phyloP scores from a whole-genome alignment of 2,329 filamentous ascomycete species.

The Akanthomyces dipterigenus region DNA sequence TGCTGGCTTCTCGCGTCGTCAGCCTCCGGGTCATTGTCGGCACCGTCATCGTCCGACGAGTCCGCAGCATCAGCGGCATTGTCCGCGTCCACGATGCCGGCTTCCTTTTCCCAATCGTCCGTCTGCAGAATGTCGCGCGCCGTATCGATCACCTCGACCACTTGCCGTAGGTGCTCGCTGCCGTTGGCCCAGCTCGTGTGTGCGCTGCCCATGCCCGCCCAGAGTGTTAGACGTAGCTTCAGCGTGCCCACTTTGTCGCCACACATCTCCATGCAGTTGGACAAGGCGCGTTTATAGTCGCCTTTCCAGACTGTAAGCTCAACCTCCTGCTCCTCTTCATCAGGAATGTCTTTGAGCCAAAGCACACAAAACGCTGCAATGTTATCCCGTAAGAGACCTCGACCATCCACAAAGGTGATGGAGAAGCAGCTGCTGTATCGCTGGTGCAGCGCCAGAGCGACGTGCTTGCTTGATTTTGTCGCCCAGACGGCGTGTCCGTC shows the following conservation, averaged over 20 bases:
- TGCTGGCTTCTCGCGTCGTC: conserved; percentile 8
- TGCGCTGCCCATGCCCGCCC: conserved; percentile 30
- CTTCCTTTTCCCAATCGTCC: conserved; percentile 27
- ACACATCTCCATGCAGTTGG: conserved; percentile 33
- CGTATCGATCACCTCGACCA: conserved; percentile 42
- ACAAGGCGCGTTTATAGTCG: conserved; percentile 41
- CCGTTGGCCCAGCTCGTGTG: conserved; percentile 30
- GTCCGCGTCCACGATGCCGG: conserved; percentile 28
- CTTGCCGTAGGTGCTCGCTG: conserved; percentile 28
- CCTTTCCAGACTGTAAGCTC: conserved; percentile 61
- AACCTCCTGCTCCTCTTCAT: conserved; percentile 57
- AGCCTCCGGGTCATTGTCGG: conserved; percentile 7
- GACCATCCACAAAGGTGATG: conserved; percentile 41
- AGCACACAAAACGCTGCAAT: conserved; percentile 56
- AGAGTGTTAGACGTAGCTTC: conserved; percentile 31
- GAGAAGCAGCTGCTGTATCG: conserved; percentile 52
- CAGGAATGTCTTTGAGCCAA: conserved; percentile 63
- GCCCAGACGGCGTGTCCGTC: conserved; percentile 45
- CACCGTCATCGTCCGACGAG: conserved; percentile 17
- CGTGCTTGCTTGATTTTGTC: conserved; percentile 36
- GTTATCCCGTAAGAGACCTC: conserved; percentile 39
- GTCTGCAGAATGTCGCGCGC: conserved; percentile 28
- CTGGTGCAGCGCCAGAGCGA: conserved; percentile 50
- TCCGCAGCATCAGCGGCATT: conserved; percentile 23
- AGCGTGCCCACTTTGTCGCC: conserved; percentile 42